Conservation (phyloP, 2,329 filamentous ascomycete species). For the Trichoderma sp. region DNA sequence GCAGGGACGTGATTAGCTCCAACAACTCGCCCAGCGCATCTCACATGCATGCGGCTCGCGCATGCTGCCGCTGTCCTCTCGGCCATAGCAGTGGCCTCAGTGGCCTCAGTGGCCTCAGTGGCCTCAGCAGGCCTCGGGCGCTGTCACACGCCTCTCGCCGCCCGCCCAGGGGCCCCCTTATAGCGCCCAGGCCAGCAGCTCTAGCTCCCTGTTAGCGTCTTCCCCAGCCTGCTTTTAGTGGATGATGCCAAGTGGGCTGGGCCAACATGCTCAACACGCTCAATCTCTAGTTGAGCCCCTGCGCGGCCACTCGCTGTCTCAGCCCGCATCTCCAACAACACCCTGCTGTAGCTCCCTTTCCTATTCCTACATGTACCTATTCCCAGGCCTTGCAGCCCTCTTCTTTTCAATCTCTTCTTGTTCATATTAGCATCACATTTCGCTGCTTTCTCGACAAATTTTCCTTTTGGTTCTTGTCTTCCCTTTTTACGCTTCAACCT, state of each 20-base stretch:
- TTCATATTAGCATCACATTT: background rate
- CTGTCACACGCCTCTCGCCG: background rate
- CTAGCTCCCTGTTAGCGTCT: background rate
- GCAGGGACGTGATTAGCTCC: background rate
- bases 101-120: no score
- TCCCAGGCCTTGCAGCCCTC: background rate
- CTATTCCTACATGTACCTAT: constrained; percentile 4
- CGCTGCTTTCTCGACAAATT: background rate
- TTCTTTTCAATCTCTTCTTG: background rate
- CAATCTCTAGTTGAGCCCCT: constrained; percentile 1
- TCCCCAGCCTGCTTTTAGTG: background rate
- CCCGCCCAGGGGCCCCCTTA: constrained; percentile 2
- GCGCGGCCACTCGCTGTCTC: constrained; percentile 8
- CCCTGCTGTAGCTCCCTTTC: constrained; percentile 6
- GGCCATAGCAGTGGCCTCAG: background rate
- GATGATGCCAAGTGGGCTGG: background rate
- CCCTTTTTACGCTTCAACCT: background rate
- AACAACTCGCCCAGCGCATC: background rate
- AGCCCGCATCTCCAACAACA: constrained; percentile 15
- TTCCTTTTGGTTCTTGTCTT: background rate
- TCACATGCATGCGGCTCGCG: background rate
- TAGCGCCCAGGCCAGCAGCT: constrained; percentile 4
- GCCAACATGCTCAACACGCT: background rate
- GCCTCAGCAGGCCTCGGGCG: background rate
- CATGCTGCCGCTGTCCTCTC: background rate